Evolutionary conservation across 2,329 filamentous ascomycete genomes (phyloP).

Genomic region (Parascedosporium putredinis): DNA sequence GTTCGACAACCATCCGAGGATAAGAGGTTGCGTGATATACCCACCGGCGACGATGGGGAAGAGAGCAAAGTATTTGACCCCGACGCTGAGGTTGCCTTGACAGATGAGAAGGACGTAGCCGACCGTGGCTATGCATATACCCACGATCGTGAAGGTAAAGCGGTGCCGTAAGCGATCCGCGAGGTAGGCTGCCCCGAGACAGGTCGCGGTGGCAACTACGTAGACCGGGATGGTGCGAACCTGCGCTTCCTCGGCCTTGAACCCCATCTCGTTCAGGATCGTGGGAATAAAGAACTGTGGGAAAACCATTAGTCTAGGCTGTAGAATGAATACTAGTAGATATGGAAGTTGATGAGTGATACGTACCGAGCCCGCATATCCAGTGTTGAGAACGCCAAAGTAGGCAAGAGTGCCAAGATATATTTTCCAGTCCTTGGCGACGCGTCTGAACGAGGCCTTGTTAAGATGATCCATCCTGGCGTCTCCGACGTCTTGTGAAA

Average conservation of each 20-base stretch:
- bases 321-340: no score
- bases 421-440: slow-evolving; percentile 68
- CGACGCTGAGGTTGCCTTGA: slow-evolving; percentile 28
- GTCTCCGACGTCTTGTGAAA: slow-evolving; percentile 40
- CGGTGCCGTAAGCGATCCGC: slow-evolving; percentile 55
- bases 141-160: slow-evolving; percentile 55
- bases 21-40: slow-evolving; percentile 60
- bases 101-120: slow-evolving; percentile 59
- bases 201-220: slow-evolving; percentile 50
- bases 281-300: slow-evolving; percentile 47
- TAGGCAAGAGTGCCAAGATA: slow-evolving; percentile 36
- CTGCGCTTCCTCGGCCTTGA: slow-evolving; percentile 29
- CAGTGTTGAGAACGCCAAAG: slow-evolving; percentile 34
- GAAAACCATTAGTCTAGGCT: no score
- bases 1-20: slow-evolving; percentile 60
- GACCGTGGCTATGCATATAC: slow-evolving; percentile 48
- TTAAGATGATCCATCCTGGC: slow-evolving; percentile 47
- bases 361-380: slow-evolving; percentile 27
- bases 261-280: slow-evolving; percentile 33
- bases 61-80: slow-evolving; percentile 55
- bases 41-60: slow-evolving; percentile 63
- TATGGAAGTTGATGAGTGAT: no score
- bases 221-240: slow-evolving; percentile 49
- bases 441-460: slow-evolving; percentile 50
- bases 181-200: slow-evolving; percentile 50